phyloP scores from a whole-genome alignment of 192 early-diverging fungal species.

The Entrophospora sp. region DNA sequence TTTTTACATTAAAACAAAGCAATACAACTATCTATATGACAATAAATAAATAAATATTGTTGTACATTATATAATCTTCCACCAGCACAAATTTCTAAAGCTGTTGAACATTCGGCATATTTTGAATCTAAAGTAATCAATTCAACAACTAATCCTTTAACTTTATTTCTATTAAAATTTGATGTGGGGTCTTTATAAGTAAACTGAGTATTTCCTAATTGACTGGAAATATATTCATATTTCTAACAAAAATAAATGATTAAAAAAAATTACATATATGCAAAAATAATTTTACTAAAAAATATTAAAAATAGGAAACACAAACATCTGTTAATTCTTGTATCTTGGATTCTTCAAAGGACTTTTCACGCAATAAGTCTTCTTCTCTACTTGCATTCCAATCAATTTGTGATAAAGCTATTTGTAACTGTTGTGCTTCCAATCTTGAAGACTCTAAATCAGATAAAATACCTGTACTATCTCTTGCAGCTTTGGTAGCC shows the following conservation, averaged over 20 bases:
- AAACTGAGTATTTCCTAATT: slow-evolving; percentile 65
- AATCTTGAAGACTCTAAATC: slow-evolving; percentile 27
- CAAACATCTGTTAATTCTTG: slow-evolving; percentile 32
- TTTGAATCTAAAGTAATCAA: slow-evolving; percentile 71
- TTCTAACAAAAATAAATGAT: slow-evolving; percentile 27
- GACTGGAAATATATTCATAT: slow-evolving; percentile 40
- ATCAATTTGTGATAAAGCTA: slow-evolving; percentile 18
- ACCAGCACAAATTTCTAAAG: slow-evolving; percentile 93
- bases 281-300: background rate
- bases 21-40: too few relatives aligned
- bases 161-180: slow-evolving; percentile 80
- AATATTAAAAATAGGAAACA: background rate
- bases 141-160: slow-evolving; percentile 91
- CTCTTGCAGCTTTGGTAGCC: slow-evolving; percentile 54
- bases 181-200: slow-evolving; percentile 74
- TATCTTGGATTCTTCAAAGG: slow-evolving; percentile 22
- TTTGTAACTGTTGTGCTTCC: slow-evolving; percentile 14
- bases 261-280: slow-evolving; percentile 17
- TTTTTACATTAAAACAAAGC: background rate
- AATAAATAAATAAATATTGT: background rate
- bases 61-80: slow-evolving; percentile 82
- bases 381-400: slow-evolving; percentile 38
- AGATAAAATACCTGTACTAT: slow-evolving; percentile 53
- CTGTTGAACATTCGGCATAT: slow-evolving; percentile 55
- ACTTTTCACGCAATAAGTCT: slow-evolving; percentile 26